Percentiles rank a stretch among this genome's conserved stretches.
phyloP scores from a whole-genome alignment of 805 yeast genomes.

The Starmerella kuoi region DNA sequence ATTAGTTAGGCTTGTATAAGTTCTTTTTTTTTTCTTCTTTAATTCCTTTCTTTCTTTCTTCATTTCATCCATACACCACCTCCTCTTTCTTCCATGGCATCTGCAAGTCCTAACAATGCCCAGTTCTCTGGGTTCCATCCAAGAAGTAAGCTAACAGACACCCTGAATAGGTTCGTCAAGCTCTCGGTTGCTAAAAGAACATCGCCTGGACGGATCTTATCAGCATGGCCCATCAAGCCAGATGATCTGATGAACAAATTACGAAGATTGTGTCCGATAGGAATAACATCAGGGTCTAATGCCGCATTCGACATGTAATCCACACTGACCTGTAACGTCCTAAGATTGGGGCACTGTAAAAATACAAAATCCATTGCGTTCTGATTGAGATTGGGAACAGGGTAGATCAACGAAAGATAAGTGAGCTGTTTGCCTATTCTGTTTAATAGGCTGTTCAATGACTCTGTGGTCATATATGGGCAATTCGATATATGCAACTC shows the following conservation, averaged over 20 bases:
- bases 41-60: background rate
- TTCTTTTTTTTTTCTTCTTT: too few relatives aligned
- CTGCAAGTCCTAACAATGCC: constrained; percentile 51
- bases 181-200: constrained; percentile 76
- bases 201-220: constrained; percentile 79
- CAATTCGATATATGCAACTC: constrained; percentile 76
- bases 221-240: constrained; percentile 70
- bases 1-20: too few relatives aligned
- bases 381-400: constrained; percentile 68
- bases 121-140: constrained; percentile 63
- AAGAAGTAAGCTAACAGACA: constrained; percentile 59
- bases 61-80: constrained; percentile 40
- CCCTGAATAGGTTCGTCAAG: constrained; percentile 50
- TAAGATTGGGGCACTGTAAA: constrained; percentile 61
- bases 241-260: constrained; percentile 66
- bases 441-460: constrained; percentile 49
- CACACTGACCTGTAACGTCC: constrained; percentile 53
- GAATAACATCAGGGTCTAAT: constrained; percentile 30
- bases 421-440: constrained; percentile 56
- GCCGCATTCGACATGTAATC: constrained; percentile 53
- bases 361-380: constrained; percentile 65
- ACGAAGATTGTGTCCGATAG: constrained; percentile 39
- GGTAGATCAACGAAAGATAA: constrained; percentile 61
- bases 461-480: constrained; percentile 56
- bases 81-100: constrained; percentile 56